phyloP scores from a whole-genome alignment of 2,329 filamentous ascomycete species.

The Pseudogymnoascus pannorum region DNA sequence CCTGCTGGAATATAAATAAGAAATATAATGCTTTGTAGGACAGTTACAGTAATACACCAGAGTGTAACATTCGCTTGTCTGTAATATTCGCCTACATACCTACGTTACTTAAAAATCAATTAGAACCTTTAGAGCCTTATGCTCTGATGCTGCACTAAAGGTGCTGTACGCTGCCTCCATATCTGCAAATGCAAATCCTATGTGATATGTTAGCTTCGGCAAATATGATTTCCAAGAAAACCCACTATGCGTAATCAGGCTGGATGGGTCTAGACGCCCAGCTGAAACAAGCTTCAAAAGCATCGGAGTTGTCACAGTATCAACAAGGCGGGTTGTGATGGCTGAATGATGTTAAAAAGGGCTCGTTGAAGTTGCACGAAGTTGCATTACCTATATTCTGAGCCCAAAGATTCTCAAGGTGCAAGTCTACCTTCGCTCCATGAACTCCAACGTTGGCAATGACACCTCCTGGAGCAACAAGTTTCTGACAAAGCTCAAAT shows the following conservation, averaged over 20 bases:
- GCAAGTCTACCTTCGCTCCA: slow-evolving; percentile 43
- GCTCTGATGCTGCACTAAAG: slow-evolving; percentile 36
- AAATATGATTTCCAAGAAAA: background rate
- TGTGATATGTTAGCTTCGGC: slow-evolving; percentile 1
- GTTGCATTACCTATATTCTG: slow-evolving; percentile 41
- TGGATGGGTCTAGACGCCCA: slow-evolving; percentile 34
- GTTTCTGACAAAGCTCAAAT: slow-evolving; percentile 45
- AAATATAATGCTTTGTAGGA: too few species aligned
- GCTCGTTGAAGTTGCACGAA: slow-evolving; percentile 11
- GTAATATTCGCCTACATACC: too few species aligned
- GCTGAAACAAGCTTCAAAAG: slow-evolving; percentile 39
- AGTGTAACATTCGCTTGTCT: too few species aligned
- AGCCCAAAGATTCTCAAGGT: slow-evolving; percentile 47
- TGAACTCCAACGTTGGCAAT: slow-evolving; percentile 54
- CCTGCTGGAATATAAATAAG: too few species aligned
- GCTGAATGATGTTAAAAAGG: slow-evolving; percentile 21
- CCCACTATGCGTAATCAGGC: slow-evolving; percentile 41
- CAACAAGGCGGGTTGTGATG: slow-evolving; percentile 42
- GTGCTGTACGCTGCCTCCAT: slow-evolving; percentile 39
- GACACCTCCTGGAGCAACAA: slow-evolving; percentile 45
- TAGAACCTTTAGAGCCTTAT: slow-evolving; percentile 38
- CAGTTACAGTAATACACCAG: too few species aligned
- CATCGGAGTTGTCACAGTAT: slow-evolving; percentile 42
- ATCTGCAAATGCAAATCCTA: slow-evolving; percentile 36
- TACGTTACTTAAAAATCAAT: slow-evolving; percentile 31